phyloP scores from a whole-genome alignment of 2,329 filamentous ascomycete species.

The Fusarium sp. region DNA sequence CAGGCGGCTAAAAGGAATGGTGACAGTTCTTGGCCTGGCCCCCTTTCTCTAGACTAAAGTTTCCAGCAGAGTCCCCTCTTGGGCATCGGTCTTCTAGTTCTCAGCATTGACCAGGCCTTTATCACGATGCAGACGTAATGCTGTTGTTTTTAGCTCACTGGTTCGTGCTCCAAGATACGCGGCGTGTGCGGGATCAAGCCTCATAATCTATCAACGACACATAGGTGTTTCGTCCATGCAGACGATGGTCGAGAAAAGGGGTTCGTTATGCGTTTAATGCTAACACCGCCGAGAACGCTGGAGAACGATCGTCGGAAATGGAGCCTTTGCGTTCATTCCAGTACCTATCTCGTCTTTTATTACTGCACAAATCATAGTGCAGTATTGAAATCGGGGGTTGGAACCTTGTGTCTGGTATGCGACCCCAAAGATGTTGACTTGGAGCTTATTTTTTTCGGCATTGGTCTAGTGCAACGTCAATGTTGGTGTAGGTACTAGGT shows the following conservation, averaged over 20 bases:
- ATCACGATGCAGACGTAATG: constrained; percentile 28
- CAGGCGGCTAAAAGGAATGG: not conserved
- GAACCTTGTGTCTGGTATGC: constrained; percentile 27
- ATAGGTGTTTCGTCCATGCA: constrained; percentile 22
- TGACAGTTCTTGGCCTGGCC: not conserved
- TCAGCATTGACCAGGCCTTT: constrained; percentile 29
- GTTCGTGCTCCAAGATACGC: constrained; percentile 25
- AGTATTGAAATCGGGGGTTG: constrained; percentile 13
- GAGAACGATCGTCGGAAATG: constrained; percentile 28
- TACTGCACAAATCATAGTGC: constrained; percentile 26
- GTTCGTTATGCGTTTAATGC: constrained; percentile 22
- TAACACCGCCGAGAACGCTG: constrained; percentile 2
- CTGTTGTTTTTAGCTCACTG: constrained; percentile 24
- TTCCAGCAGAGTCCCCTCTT: constrained; percentile 23
- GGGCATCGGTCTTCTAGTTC: constrained; percentile 1
- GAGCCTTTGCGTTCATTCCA: constrained; percentile 32
- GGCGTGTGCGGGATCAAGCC: constrained; percentile 17
- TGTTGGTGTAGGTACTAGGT: not conserved
- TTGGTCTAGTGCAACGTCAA: not conserved
- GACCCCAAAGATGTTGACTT: not conserved
- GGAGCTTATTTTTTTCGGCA: not conserved
- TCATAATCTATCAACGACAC: constrained; percentile 27
- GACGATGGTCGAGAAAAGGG: constrained; percentile 27
- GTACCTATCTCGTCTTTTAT: constrained; percentile 10
- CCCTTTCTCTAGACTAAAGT: constrained; percentile 12